Evolutionary conservation across 2,329 filamentous ascomycete genomes (phyloP).

Genomic region (Knoxdaviesia capensis): DNA sequence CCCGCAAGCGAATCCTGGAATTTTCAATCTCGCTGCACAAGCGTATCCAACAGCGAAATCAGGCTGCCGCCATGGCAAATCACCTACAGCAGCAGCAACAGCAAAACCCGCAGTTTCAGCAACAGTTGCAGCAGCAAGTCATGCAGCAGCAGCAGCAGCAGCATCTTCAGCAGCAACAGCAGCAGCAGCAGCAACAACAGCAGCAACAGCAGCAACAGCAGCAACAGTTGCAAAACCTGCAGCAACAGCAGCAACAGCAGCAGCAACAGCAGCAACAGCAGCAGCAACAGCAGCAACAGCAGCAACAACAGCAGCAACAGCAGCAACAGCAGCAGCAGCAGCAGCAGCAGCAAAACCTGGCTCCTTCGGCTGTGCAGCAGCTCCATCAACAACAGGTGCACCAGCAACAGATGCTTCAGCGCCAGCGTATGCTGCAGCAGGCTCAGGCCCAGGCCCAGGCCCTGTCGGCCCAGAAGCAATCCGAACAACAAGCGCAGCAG

Average conservation of each 20-base stretch:
- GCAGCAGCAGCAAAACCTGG: conserved; percentile 1
- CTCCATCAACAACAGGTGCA: conserved; percentile 6
- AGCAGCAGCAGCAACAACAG: conserved; percentile 7
- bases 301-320: conserved; percentile 1
- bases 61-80: too few species aligned
- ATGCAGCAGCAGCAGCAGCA: neutral
- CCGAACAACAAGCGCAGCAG: too few species aligned
- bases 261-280: conserved; percentile 6
- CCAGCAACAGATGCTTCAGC: conserved; percentile 10
- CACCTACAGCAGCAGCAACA: conserved; percentile 11
- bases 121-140: conserved; percentile 10
- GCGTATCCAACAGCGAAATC: conserved; percentile 15
- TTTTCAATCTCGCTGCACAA: conserved; percentile 39
- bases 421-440: conserved; percentile 4
- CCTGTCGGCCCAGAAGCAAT: neutral
- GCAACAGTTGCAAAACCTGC: neutral
- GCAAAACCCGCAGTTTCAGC: conserved; percentile 10
- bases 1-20: conserved; percentile 36
- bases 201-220: conserved; percentile 10
- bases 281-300: conserved; percentile 11
- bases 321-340: conserved; percentile 8
- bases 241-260: conserved; percentile 1
- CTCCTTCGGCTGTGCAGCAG: neutral
- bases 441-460: conserved; percentile 1
- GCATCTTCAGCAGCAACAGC: conserved; percentile 4